Conservation (phyloP, 305 asterid genomes). For the Euphrasia arctica region DNA sequence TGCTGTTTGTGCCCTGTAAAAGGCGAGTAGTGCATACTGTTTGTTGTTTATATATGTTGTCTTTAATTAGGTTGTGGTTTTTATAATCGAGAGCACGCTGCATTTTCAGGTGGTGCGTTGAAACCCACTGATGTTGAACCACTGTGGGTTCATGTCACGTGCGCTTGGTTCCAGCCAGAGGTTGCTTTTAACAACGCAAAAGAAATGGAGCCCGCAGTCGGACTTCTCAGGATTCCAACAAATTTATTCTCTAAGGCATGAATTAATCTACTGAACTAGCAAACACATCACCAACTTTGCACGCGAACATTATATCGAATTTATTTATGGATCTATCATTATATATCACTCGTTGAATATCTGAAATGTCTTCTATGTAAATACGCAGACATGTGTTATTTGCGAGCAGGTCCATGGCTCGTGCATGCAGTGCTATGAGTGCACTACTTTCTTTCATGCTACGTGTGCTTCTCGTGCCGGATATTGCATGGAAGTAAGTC, state of each 20-base stretch:
- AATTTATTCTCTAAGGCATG: constrained; percentile 66
- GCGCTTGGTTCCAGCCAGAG: constrained; percentile 96
- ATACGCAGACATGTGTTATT: constrained; percentile 62
- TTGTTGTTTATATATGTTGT: background rate
- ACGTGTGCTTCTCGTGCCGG: constrained; percentile 72
- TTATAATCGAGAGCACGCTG: constrained; percentile 23
- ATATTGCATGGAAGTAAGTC: no score
- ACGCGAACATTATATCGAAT: no score
- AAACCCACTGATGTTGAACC: constrained; percentile 81
- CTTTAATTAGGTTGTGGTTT: background rate
- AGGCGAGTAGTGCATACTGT: constrained; percentile 44
- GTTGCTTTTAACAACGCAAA: constrained; percentile 62
- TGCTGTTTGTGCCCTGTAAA: constrained; percentile 95
- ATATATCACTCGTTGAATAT: no score
- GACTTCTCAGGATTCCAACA: constrained; percentile 72
- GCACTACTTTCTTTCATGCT: constrained; percentile 78
- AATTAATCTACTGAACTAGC: no score
- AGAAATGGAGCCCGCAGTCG: constrained; percentile 94
- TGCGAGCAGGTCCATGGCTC: constrained; percentile 94
- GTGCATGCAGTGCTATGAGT: constrained; percentile 89
- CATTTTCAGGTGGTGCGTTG: constrained; percentile 84
- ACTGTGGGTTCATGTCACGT: constrained; percentile 92
- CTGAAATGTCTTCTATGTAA: background rate
- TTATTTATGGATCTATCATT: no score
- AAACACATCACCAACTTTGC: background rate